Evolutionary conservation across 1,284 basidiomycete genomes (phyloP).

Genomic region (Pterulicium gracile): DNA sequence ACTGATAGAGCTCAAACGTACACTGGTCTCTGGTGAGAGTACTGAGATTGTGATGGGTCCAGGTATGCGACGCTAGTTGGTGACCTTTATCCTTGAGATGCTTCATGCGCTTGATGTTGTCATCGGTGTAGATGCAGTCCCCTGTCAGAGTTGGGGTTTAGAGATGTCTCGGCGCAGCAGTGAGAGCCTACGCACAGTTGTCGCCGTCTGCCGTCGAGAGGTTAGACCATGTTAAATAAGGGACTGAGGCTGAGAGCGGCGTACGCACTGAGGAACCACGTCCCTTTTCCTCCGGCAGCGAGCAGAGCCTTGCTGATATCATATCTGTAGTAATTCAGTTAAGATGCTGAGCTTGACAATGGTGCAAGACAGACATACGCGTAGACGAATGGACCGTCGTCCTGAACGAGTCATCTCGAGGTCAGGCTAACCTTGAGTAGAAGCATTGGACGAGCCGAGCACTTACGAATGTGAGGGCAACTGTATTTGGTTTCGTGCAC

Average conservation of each 20-base stretch:
- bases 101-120: constrained; percentile 20
- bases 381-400: neutral
- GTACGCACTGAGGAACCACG: constrained; percentile 46
- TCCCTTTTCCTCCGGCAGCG: constrained; percentile 31
- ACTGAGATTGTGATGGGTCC: constrained; percentile 38
- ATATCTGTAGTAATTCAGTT: constrained; percentile 13
- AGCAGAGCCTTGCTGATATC: constrained; percentile 29
- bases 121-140: too few relatives aligned
- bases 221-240: neutral
- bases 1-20: too few relatives aligned
- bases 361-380: too few relatives aligned
- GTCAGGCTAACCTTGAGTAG: too few relatives aligned
- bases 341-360: too few relatives aligned
- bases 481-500: neutral
- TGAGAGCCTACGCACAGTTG: constrained; percentile 23
- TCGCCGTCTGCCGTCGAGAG: constrained; percentile 20
- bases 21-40: constrained; percentile 28
- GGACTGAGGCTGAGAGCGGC: constrained; percentile 8
- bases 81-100: constrained; percentile 29
- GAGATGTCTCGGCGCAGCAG: too few relatives aligned
- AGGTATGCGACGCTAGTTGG: constrained; percentile 44
- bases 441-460: too few relatives aligned
- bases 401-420: too few relatives aligned
- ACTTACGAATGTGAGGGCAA: neutral
- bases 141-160: too few relatives aligned